Base-by-base conservation (phyloP, 345 rosid genomes). In the Brassica juncea region DNA sequence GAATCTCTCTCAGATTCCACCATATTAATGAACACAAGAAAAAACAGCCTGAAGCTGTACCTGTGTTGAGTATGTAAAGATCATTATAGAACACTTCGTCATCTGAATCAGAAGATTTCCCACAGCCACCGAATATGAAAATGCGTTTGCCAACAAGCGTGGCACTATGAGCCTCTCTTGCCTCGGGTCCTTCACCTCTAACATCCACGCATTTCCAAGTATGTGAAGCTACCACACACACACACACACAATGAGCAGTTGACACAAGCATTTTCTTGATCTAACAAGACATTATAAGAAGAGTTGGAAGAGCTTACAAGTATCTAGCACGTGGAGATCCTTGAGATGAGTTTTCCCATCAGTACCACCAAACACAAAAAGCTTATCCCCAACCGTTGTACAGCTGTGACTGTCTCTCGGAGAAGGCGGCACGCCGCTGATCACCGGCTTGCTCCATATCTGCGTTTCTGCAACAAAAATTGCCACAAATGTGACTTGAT, bases 361-460 rank as follows among this genome's bases (percentile, higher is more conserved):
- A 11, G 98, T 92, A 78, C 99, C 99, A 76, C 99, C 99, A 75
- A 94, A 94, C 66, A 94, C 93, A 80, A 78, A 87, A 69, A 93
- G 85, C 71, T 86, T 86, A 68, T 90, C 94, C 37, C 87, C 90
- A 15, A 94, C 87, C n/a, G 91, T 76, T 0, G 97, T 89, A 81
- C 94, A 93, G 72, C 89, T 91, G 78, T 94, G 99, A 85, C 99
- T 94, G 71, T 92, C 98, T 86, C 99, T 89, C 0, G 98, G 93
- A 60, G 82, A 57, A 0, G 99, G 99, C 0, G 89, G 94, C 3
- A 65, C 79, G 74, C 99, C 99, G 66, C 82, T 86, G 63, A 87
- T 82, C 60, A 44, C 68, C 3, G 99, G 98, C 75, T 84, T 91
- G 83, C 85, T 87, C 99, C 99, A 95, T 64, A 82, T 82, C 84